Base-by-base conservation (phyloP, 805 yeast species). In the Saturnispora halmiae region DNA sequence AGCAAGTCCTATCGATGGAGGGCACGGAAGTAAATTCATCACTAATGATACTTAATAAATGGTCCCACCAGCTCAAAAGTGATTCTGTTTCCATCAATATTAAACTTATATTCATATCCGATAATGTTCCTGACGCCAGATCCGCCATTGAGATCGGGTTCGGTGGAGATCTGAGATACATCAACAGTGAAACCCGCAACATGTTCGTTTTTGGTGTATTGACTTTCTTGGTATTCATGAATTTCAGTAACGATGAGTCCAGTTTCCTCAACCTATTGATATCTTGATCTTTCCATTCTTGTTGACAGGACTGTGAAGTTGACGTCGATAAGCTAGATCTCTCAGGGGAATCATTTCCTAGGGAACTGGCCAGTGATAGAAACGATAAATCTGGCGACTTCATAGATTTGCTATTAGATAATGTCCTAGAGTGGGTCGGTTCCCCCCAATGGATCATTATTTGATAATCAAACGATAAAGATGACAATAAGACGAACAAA, bases 41-140 rank as follows among this genome's bases (percentile, higher is more conserved):
- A 28, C 60, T 49, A n/a, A 42, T 9, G 3, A 59, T 47, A 6
- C 44, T 41, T 14, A 74, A 50, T 13, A 74, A 52, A n/a, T 68
- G 59, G n/a, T 58, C 50, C 80, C 80, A 75, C 80, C 80, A 75
- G 48, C 61, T 64, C 8, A 67, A 48, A 14, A 73, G 43, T 6
- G 48, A 29, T 2, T 38, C 36, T 2, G 42, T 34, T 16, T 42
- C 42, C 6, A 41, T 16, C 4, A 31, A 21, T 18, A 46, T 35
- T 15, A 42, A 29, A 18, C 39, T 40, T 3, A 36, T 25, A 18
- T 46, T 45, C 19, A 45, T 26, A 29, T 46, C 47, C 2, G 25
- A 5, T 2, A 40, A 6, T 4, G 46, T 30, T 11, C 31, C 36
- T 3, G 47, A 41, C 8, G 42, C 27, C 18, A 42, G 31, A 9